Percentiles rank a stretch among this genome's conserved stretches.
Conservation (phyloP, 148 eudicot genomes). For the Rhododendron williamsianum region DNA sequence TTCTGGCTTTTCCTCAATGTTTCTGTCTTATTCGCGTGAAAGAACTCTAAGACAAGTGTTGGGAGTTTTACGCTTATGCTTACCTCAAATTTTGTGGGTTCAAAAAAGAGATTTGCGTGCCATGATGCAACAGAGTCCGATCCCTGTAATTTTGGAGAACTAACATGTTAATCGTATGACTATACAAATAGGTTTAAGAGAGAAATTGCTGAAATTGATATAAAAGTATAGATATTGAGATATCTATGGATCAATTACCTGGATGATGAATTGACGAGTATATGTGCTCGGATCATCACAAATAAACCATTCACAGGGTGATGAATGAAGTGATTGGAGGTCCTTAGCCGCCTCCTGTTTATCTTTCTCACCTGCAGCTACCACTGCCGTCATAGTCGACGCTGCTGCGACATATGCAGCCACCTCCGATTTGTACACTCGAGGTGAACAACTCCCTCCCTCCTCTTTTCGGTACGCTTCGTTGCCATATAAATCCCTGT, state of each 20-base stretch:
- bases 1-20: not conserved
- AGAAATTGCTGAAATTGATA: not conserved
- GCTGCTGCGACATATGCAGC: constrained; percentile 79
- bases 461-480: not conserved
- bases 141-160: constrained; percentile 43
- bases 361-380: constrained; percentile 70
- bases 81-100: constrained; percentile 79
- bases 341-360: constrained; percentile 60
- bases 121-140: constrained; percentile 74
- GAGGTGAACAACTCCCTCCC: constrained; percentile 11
- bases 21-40: not conserved
- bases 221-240: not conserved
- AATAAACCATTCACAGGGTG: constrained; percentile 87
- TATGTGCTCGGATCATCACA: constrained; percentile 64
- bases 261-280: constrained; percentile 67
- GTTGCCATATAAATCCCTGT: not conserved
- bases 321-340: constrained; percentile 68
- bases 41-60: not conserved
- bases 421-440: constrained; percentile 49
- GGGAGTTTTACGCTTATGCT: constrained; percentile 4
- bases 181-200: not conserved
- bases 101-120: constrained; percentile 82
- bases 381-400: constrained; percentile 82
- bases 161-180: not conserved
- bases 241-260: constrained; percentile 29